Evolutionary conservation across 352 stramenopile genomes (phyloP).

Genomic region (Phytopythium litorale): DNA sequence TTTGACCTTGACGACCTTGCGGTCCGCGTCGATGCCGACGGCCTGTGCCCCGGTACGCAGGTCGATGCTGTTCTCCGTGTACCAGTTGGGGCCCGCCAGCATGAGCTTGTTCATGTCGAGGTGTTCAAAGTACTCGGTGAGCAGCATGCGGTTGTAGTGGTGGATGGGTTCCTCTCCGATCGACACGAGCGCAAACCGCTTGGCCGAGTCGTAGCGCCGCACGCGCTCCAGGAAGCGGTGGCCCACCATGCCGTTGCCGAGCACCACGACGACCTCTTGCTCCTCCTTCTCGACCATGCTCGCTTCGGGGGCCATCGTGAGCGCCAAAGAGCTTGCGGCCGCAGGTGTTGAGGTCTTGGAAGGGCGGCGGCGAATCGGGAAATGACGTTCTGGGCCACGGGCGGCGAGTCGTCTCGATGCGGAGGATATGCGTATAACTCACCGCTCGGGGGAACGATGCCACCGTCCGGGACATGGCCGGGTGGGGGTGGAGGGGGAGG

Average conservation of each 20-base stretch:
- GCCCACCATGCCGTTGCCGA: conserved; percentile 91
- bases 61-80: conserved; percentile 76
- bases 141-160: conserved; percentile 92
- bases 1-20: conserved; percentile 66
- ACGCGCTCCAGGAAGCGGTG: conserved; percentile 87
- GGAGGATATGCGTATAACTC: no score
- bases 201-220: conserved; percentile 48
- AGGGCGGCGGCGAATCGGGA: background rate
- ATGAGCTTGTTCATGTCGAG: conserved; percentile 80
- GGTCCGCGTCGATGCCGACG: conserved; percentile 64
- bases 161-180: conserved; percentile 90
- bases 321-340: no score
- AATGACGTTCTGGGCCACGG: background rate
- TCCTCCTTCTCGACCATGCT: background rate
- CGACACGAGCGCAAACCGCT: conserved; percentile 75
- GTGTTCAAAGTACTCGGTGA: conserved; percentile 93
- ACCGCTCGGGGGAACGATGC: no score
- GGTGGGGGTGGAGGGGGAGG: no score
- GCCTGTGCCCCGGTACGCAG: conserved; percentile 76
- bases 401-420: no score
- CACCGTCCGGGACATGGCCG: no score
- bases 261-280: conserved; percentile 74
- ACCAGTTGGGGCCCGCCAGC: conserved; percentile 86
- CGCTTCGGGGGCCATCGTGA: background rate
- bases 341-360: no score